These are phyloP conservation scores for Podosphaera fusca DNA, from an alignment of 2,329 filamentous ascomycete genomes.

Conservation along the genomic window DNA sequence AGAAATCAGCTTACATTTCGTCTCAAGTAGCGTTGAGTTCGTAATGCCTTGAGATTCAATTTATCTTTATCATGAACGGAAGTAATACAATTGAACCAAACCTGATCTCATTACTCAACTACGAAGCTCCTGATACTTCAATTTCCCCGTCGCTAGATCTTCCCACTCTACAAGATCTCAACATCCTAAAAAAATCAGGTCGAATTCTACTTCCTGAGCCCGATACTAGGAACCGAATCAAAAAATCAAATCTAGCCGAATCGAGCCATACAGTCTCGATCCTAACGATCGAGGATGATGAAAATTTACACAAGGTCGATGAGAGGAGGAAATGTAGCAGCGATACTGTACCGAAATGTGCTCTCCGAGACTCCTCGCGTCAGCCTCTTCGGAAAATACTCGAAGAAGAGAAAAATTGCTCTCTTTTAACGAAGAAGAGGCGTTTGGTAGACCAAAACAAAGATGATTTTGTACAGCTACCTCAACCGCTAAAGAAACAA, in stretches of 20 bases:
- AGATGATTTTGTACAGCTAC: conserved; percentile 39
- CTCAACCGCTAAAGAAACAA: conserved; percentile 40
- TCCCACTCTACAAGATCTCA: conserved; percentile 28
- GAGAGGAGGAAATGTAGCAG: conserved; percentile 6
- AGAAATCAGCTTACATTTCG: neutral
- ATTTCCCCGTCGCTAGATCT: conserved; percentile 24
- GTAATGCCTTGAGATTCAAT: neutral
- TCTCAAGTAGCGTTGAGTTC: neutral
- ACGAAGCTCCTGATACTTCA: conserved; percentile 18
- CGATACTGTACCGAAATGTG: conserved; percentile 5
- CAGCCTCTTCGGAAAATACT: conserved; percentile 17
- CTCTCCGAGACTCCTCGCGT: conserved; percentile 15
- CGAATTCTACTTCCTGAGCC: conserved; percentile 27
- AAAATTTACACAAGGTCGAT: conserved; percentile 9
- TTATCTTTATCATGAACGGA: conserved; percentile 10
- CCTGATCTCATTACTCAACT: conserved; percentile 40
- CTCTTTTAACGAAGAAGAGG: conserved; percentile 27
- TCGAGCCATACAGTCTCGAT: conserved; percentile 7
- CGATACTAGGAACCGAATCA: conserved; percentile 18
- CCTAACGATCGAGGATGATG: conserved; percentile 11
- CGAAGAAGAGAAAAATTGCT: conserved; percentile 12
- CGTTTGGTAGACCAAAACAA: conserved; percentile 24
- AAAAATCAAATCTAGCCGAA: conserved; percentile 5
- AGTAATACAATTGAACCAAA: conserved; percentile 37
- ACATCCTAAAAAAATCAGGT: conserved; percentile 22